These are phyloP conservation scores for Termitomyces sp. DNA, from an alignment of 768 basidiomycete genomes.

Conservation along the genomic window DNA sequence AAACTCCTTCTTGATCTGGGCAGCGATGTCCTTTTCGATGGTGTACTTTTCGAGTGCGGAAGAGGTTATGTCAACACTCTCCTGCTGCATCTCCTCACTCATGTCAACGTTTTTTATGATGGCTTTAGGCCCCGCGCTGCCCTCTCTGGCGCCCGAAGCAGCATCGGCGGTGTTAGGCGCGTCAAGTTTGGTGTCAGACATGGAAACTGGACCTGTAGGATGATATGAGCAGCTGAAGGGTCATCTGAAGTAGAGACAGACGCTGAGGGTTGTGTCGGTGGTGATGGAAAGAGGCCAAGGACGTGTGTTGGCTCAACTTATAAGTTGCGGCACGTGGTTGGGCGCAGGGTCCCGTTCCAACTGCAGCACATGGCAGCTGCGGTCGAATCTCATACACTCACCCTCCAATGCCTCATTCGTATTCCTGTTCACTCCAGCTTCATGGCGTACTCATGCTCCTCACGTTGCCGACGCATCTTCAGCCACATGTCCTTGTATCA, in stretches of 20 bases:
- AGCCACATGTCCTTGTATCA: slow-evolving; percentile 10
- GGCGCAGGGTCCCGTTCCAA: slow-evolving; percentile 11
- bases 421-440: slow-evolving; percentile 11
- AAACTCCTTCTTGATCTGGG: slow-evolving; percentile 97
- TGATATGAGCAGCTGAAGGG: slow-evolving; percentile 4
- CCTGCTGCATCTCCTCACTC: slow-evolving; percentile 95
- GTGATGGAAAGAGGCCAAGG: slow-evolving; percentile 10
- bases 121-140: slow-evolving; percentile 58
- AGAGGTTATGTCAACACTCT: slow-evolving; percentile 83
- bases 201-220: slow-evolving; percentile 16
- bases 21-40: slow-evolving; percentile 98
- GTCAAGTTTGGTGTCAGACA: slow-evolving; percentile 53
- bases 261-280: slow-evolving; percentile 7
- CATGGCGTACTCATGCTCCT: slow-evolving; percentile 7
- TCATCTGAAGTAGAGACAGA: slow-evolving; percentile 6
- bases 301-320: slow-evolving; percentile 14
- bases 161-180: slow-evolving; percentile 53
- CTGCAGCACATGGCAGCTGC: slow-evolving; percentile 10
- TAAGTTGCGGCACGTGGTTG: slow-evolving; percentile 16
- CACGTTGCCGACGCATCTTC: slow-evolving; percentile 13
- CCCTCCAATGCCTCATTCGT: slow-evolving; percentile 10
- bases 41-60: slow-evolving; percentile 85
- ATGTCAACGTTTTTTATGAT: slow-evolving; percentile 97
- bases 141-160: slow-evolving; percentile 32
- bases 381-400: slow-evolving; percentile 7